Evolutionary conservation across 306 rosid species (phyloP).

Genomic region (Fragaria vesca): DNA sequence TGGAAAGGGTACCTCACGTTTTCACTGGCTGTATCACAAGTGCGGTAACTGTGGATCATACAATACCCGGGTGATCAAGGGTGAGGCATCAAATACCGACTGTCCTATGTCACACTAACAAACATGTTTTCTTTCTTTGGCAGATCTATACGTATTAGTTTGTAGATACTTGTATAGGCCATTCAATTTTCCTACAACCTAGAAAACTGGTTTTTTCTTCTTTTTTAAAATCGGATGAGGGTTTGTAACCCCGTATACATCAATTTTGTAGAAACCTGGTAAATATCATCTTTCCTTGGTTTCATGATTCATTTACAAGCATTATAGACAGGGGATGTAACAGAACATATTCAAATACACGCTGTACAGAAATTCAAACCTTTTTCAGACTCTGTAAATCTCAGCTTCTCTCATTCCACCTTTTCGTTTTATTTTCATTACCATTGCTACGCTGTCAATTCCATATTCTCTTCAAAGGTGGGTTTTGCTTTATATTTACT

Average conservation of each 20-base stretch:
- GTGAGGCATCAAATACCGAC: constrained; percentile 43
- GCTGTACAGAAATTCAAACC: constrained; percentile 31
- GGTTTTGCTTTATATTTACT: not conserved
- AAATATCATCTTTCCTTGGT: constrained; percentile 24
- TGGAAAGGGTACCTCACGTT: constrained; percentile 65
- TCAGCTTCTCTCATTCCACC: not conserved
- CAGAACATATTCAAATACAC: constrained; percentile 23
- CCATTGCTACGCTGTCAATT: not conserved
- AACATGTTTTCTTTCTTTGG: constrained; percentile 15
- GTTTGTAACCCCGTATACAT: constrained; percentile 10
- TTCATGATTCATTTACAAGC: not conserved
- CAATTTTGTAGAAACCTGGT: constrained; percentile 33
- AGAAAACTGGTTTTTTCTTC: constrained; percentile 29
- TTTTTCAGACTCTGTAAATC: not conserved
- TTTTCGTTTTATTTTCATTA: not conserved
- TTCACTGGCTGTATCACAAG: constrained; percentile 97
- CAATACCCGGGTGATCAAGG: constrained; percentile 89
- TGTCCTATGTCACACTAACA: constrained; percentile 44
- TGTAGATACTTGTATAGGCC: constrained; percentile 68
- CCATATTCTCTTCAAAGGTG: not conserved
- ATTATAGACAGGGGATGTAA: constrained; percentile 18
- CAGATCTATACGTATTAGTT: constrained; percentile 27
- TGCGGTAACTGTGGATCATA: constrained; percentile 89
- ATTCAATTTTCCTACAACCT: constrained; percentile 46
- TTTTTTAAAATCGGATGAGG: constrained; percentile 15